Base-by-base conservation (phyloP, 345 rosid species). In the Arabidopsis arenosa region DNA sequence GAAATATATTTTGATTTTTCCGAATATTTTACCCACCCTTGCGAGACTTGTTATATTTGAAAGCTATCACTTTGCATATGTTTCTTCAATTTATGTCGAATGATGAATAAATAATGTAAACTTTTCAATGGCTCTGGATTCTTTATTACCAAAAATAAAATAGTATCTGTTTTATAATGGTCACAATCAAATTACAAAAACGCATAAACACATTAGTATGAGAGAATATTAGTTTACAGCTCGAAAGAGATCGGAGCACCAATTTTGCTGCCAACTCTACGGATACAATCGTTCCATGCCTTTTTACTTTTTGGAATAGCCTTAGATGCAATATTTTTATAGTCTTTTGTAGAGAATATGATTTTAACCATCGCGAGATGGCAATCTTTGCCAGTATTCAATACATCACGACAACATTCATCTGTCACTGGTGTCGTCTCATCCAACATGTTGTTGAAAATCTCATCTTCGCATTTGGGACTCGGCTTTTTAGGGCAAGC, bases 51-150 rank as follows among this genome's bases (percentile, higher is more conserved):
- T 39, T 39, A 9, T 39, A 39, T 39, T 39, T 39, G 41, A 39
- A 39, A 39, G 41, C 2, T 44, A 44, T 26, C 33, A 39, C 14
- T 61, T 61, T 23, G 23, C 52, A 63, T 26, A 43, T 44, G 14
- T 64, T 64, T 30, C 45, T 28, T 28, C 2, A 28, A 52, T 52
- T n/a, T 35, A 28, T 60, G 21, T 32, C 35, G 30, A 33, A 41
- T n/a, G 43, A 9, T 23, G 52, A 69, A 17, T 89, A 85, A 95
- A 87, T 18, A 89, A 84, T 17, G 91, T 92, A 75, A 87, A 6
- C 90, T 75, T 87, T 87, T 45, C 88, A 85, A 80, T 92, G 96
- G 75, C 91, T 87, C 73, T 92, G 74, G 82, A 86, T 86, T 88
- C 91, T 92, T 64, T 3, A 21, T 17, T 17, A 47, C 30, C 43